Base-by-base conservation (phyloP, 768 basidiomycete species). In the Calocybe gangraenosa region DNA sequence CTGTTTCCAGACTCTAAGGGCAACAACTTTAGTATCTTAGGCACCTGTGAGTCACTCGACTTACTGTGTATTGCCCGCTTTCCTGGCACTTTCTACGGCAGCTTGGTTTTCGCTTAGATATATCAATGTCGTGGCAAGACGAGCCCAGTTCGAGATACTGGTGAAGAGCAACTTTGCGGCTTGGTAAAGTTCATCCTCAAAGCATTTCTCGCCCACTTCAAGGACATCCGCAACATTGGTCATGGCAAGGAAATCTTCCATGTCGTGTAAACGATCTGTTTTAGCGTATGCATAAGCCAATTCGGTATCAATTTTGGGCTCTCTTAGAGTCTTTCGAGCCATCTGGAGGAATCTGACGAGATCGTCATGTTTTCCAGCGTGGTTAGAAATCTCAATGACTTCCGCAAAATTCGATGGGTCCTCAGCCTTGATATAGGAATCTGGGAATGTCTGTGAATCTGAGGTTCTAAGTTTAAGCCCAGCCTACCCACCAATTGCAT, bases 161-260 rank as follows among this genome's bases (percentile, higher is more conserved):
- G 82, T 80, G 74, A 99, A 99, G 37, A 99, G 73, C 3, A 99
- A 66, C 69, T 95, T 96, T 23, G 95, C 88, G 38, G 96, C 96
- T 57, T 98, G 92, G 65, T 98, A 99, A 21, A 99, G 74, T 60
- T 92, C 92, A 49, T 97, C 96, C 59, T 98, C 92, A 71, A 99
- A 99, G 61, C 94, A 98, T 66, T 98, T 97, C 75, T 99, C 96
- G 64, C 96, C 96, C 43, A 98, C 96, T 53, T 91, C 89, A 17
- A 99, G 75, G 40, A 97, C 74, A 60, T 99, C 96, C 4, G 96
- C 96, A 37, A 99, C 96, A 53, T 99, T 99, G 35, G 96, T 99
- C 89, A 97, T 95, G 18, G 78, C 78, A 54, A 99, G 71, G 80
- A 99, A 99, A 69, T 99, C 96, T 59, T 99, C 96, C 96, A 98